A percentile compares a stretch with the other conserved stretches of the same genome.
These are phyloP conservation scores for Aegilops bicornis DNA, from an alignment of 176 grass and related monocot species.

Conservation along the genomic window DNA sequence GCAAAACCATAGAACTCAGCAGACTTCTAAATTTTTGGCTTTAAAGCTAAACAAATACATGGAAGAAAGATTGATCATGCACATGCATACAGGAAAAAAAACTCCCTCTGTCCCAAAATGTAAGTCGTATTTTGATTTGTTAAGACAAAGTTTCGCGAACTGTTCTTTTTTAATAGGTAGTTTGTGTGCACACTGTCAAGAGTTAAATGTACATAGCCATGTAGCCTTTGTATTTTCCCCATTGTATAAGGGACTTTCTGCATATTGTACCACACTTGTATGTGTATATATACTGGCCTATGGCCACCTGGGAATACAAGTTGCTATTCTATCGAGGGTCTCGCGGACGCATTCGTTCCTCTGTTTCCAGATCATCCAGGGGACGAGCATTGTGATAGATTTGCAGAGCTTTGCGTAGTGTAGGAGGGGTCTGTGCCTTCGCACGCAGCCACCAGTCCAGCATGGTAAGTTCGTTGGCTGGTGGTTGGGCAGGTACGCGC, in stretches of 20 bases:
- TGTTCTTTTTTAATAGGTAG: neutral
- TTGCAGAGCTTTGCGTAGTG: too few relatives aligned
- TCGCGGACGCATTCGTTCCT: too few relatives aligned
- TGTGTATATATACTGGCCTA: neutral
- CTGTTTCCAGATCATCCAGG: too few relatives aligned
- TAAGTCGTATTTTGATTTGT: neutral
- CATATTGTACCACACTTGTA: neutral
- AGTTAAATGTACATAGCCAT: neutral
- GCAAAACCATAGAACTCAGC: neutral
- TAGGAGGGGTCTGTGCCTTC: too few relatives aligned
- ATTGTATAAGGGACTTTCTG: neutral
- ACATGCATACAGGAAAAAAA: neutral
- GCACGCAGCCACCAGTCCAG: too few relatives aligned
- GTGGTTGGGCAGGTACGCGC: too few relatives aligned
- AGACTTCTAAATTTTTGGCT: neutral
- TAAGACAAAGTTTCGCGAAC: neutral
- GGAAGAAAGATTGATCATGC: neutral
- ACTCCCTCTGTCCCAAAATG: neutral
- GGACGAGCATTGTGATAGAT: too few relatives aligned
- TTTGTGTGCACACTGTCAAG: neutral
- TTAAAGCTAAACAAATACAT: conserved; percentile 1
- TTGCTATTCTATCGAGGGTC: neutral
- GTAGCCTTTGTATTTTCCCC: neutral
- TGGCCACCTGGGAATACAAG: neutral
- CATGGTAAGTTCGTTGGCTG: too few relatives aligned